Evolutionary conservation across 78 protist genomes (phyloP).

Genomic region (Pigoraptor vietnamica): DNA sequence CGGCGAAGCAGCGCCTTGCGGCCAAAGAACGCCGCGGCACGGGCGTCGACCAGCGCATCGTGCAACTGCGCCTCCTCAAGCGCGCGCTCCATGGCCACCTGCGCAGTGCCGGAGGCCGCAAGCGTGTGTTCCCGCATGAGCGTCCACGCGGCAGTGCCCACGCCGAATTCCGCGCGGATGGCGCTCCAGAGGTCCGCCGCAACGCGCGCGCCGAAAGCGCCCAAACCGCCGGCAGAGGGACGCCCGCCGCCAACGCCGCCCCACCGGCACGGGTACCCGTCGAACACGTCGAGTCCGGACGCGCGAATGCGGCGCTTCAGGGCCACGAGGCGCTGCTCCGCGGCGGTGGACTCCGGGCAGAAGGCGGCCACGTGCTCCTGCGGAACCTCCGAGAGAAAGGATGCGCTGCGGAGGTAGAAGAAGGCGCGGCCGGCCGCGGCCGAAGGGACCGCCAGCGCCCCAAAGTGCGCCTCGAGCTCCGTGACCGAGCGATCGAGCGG

Average conservation of each 20-base stretch:
- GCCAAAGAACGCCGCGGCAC: background rate
- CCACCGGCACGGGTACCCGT: slow-evolving; percentile 20
- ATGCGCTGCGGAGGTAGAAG: slow-evolving; percentile 46
- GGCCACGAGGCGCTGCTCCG: background rate
- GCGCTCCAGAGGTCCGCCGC: slow-evolving; percentile 43
- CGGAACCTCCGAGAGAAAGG: slow-evolving; percentile 26
- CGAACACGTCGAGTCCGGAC: background rate
- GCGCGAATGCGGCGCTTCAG: slow-evolving; percentile 5
- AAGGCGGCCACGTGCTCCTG: slow-evolving; percentile 18
- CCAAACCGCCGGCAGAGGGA: slow-evolving; percentile 24
- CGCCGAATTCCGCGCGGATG: background rate
- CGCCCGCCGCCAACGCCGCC: slow-evolving; percentile 34
- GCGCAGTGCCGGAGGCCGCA: background rate
- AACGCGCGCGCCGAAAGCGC: slow-evolving; percentile 24
- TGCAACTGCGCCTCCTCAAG: background rate
- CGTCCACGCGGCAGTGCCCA: background rate
- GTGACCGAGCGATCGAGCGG: slow-evolving; percentile 56
- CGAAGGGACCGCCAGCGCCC: slow-evolving; percentile 18
- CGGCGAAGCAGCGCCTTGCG: background rate
- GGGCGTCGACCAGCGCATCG: background rate
- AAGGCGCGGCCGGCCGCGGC: background rate
- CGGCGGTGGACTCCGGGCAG: slow-evolving; percentile 10
- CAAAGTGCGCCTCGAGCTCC: slow-evolving; percentile 60
- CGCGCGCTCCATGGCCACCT: background rate
- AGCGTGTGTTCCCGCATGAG: background rate